phyloP scores from a whole-genome alignment of 768 basidiomycete genomes.

The Hemileccinum rubropunctum region DNA sequence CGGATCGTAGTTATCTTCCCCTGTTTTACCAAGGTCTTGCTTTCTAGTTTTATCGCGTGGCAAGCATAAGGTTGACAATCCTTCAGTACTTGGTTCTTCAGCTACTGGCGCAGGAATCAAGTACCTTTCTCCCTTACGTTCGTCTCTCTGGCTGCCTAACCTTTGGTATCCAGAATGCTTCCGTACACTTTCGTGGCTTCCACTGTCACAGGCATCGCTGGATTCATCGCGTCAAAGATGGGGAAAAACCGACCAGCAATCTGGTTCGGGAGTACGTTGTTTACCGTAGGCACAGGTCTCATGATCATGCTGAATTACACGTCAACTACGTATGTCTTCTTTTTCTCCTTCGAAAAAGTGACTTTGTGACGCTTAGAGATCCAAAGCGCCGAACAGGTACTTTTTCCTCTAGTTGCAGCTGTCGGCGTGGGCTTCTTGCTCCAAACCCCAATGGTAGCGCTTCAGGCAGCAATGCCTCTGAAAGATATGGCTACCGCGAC shows the following conservation, averaged over 20 bases:
- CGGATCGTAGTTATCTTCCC: constrained; percentile 52
- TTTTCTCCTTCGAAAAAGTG: background rate
- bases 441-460: constrained; percentile 63
- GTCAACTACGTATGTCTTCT: constrained; percentile 45
- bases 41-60: background rate
- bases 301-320: constrained; percentile 64
- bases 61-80: background rate
- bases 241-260: constrained; percentile 59
- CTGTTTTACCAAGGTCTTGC: constrained; percentile 59
- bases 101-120: constrained; percentile 67
- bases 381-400: constrained; percentile 53
- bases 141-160: background rate
- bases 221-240: constrained; percentile 54
- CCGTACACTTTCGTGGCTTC: constrained; percentile 65
- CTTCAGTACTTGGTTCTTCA: constrained; percentile 59
- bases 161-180: constrained; percentile 50
- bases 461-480: constrained; percentile 87
- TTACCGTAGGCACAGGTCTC: constrained; percentile 65
- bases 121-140: constrained; percentile 45
- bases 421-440: constrained; percentile 64
- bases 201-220: constrained; percentile 50
- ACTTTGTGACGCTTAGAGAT: constrained; percentile 2
- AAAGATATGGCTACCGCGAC: constrained; percentile 82
- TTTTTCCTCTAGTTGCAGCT: constrained; percentile 66
- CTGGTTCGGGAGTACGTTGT: constrained; percentile 59